Evolutionary conservation across 1,284 basidiomycete species (phyloP), one percentile per base, ranked within the genome.

Genomic region (Rhodotorula mucilaginosa): DNA sequence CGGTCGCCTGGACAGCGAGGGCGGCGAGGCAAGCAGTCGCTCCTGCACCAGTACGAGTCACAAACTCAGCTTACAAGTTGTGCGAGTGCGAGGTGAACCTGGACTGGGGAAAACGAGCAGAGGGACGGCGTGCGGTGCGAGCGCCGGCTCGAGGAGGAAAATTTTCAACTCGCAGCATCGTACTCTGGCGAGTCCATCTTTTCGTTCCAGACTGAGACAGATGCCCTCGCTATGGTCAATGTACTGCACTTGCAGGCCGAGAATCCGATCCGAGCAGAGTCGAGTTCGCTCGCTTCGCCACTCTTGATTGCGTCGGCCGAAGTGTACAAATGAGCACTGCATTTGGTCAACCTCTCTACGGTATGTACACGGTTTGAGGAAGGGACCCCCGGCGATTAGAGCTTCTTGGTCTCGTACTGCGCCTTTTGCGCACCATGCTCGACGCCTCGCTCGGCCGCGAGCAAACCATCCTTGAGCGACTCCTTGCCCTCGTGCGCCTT

Each of bases 331-430:
- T 51, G 49, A 23, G 49, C 21, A 23, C 19, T 19, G 23, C 49
- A 7, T 23, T 51, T 51, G 49, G 19, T 51, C 39, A 13, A 44
- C 39, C 39, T 44, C 39, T 39, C 39, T 44, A 44, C 56, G 21
- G 23, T 39, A 60, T 44, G 23, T 60, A 60, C 58, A 15, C 39
- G 39, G 39, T 16, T 16, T 44, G 39, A 21, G 18, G 13, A 34
- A 15, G 19, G 15, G 12, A 3, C 7, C 46, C 46, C 19, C 44
- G 26, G 26, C 26, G 21, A 39, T 71, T 51, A 74, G 29, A 74
- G 58, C 70, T 74, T 74, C 59, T 64, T 69, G 5, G 73, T 74
- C 67, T 74, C 64, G 19, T 64, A 18, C 54, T 74, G 73, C 26
- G 73, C 73, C 60, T 67, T 13, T 52, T 74, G 69, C 31, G 70